Evolutionary conservation across 495 filamentous ascomycete genomes (phyloP).

Genomic region (Penicillium paradoxum): DNA sequence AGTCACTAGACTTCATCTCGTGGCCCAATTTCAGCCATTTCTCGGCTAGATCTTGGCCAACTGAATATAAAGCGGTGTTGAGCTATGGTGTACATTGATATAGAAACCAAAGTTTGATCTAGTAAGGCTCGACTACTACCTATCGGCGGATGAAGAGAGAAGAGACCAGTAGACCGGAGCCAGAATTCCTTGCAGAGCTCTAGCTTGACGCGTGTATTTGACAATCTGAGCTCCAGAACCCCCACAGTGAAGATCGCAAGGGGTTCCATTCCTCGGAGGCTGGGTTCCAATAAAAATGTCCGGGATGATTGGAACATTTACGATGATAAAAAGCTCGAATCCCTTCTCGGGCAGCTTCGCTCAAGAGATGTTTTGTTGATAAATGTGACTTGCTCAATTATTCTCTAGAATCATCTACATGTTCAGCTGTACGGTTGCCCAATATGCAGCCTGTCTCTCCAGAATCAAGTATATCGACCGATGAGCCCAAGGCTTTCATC

Average conservation of each 20-base stretch:
- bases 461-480: constrained; percentile 1
- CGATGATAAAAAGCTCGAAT: constrained; percentile 2
- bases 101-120: too few species aligned
- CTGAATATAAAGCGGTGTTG: too few species aligned
- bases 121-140: too few species aligned
- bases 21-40: too few species aligned
- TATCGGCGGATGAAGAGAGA: background rate
- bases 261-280: constrained; percentile 2
- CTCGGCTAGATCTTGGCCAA: too few species aligned
- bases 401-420: background rate
- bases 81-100: too few species aligned
- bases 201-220: background rate
- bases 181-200: background rate
- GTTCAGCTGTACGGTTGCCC: background rate
- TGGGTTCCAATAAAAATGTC: constrained; percentile 3
- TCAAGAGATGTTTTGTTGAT: background rate
- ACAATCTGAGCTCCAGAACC: background rate
- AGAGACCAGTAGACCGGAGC: background rate
- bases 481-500: constrained; percentile 15
- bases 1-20: too few species aligned
- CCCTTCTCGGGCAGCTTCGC: background rate
- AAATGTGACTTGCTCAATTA: background rate
- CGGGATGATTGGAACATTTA: background rate
- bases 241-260: background rate
- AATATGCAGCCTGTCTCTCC: constrained; percentile 13